Evolutionary conservation across 768 basidiomycete genomes (phyloP).

Genomic region (Calvatia gigantea): DNA sequence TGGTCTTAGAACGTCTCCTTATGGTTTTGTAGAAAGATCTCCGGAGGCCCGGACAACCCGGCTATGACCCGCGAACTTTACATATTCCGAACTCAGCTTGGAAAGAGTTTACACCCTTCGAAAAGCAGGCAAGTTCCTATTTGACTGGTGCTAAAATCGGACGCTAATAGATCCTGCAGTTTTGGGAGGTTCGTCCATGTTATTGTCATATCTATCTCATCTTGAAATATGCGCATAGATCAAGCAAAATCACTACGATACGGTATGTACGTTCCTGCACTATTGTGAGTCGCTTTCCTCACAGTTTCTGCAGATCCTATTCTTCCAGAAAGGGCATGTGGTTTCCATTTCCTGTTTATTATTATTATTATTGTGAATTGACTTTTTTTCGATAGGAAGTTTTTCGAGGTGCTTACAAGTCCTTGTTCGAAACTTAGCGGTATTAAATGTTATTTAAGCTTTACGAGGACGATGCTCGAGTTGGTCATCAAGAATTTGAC

Average conservation of each 20-base stretch:
- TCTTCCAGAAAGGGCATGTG: constrained; percentile 94
- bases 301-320: constrained; percentile 56
- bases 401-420: constrained; percentile 55
- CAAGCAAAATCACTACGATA: constrained; percentile 97
- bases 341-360: neutral
- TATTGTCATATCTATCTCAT: neutral
- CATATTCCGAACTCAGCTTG: constrained; percentile 75
- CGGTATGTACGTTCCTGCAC: constrained; percentile 40
- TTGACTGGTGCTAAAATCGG: neutral
- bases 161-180: constrained; percentile 34
- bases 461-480: constrained; percentile 94
- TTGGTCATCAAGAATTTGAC: constrained; percentile 94
- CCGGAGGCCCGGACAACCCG: constrained; percentile 69
- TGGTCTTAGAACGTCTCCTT: neutral
- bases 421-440: neutral
- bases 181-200: constrained; percentile 60
- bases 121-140: constrained; percentile 63
- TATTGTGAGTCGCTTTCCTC: constrained; percentile 14
- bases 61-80: constrained; percentile 89
- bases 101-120: constrained; percentile 89
- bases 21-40: constrained; percentile 66
- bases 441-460: constrained; percentile 36
- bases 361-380: neutral
- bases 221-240: constrained; percentile 45
- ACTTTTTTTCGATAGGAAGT: constrained; percentile 48